These are phyloP conservation scores for Ascochyta clinopodiicola DNA, from an alignment of 2,329 filamentous ascomycete genomes.

Conservation along the genomic window DNA sequence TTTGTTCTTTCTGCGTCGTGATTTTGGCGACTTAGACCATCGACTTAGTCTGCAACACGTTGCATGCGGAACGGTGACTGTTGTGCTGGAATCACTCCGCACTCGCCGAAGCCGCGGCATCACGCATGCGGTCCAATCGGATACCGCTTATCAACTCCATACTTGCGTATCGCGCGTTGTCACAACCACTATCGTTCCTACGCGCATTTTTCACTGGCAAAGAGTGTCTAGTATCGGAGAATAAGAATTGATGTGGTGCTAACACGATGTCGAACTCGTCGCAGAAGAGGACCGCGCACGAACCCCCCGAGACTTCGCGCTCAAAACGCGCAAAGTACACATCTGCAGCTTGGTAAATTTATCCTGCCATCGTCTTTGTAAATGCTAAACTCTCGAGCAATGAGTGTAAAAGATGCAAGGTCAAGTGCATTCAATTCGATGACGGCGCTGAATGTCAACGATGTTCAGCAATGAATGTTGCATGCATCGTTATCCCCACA, in stretches of 20 bases:
- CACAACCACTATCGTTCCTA: neutral
- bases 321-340: slow-evolving; percentile 33
- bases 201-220: neutral
- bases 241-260: neutral
- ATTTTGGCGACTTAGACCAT: too few relatives aligned
- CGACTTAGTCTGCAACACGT: too few relatives aligned
- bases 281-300: slow-evolving; percentile 21
- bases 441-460: slow-evolving; percentile 24
- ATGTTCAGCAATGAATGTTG: slow-evolving; percentile 16
- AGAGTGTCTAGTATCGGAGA: neutral
- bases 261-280: slow-evolving; percentile 13
- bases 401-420: slow-evolving; percentile 28
- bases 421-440: slow-evolving; percentile 23
- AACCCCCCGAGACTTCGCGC: slow-evolving; percentile 14
- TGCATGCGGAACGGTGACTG: neutral
- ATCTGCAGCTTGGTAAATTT: slow-evolving; percentile 24
- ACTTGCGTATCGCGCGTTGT: neutral
- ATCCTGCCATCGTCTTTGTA: neutral
- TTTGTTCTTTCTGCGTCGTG: too few relatives aligned
- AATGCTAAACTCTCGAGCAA: slow-evolving; percentile 19
- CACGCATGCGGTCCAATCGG: neutral
- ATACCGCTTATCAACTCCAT: neutral
- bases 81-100: neutral
- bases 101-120: neutral
- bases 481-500: slow-evolving; percentile 21